Evolutionary conservation across 768 basidiomycete species (phyloP), one percentile per base, ranked within the genome.

Genomic region (Pisolithus marmoratus): DNA sequence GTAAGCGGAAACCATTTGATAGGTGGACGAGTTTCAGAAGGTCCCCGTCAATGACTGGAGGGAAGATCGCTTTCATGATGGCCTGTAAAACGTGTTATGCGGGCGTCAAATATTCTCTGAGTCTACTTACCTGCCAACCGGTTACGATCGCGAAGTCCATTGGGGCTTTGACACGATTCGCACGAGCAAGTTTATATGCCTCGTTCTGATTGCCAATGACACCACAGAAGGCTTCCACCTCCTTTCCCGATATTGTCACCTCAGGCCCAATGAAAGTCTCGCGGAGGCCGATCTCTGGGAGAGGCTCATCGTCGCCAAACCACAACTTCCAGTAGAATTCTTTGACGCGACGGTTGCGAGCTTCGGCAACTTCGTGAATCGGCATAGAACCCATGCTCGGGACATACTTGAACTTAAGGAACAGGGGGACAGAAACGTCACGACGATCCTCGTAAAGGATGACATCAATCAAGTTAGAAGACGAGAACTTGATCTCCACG

Each of bases 41-140:
- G 68, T 99, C 95, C 1, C 95, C 96, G 57, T 98, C 90, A 64
- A 99, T 91, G 11, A 82, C 70, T 12, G 77, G 66, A 6, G 96
- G 96, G 83, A 99, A 99, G 70, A 98, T 95, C 1, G 94, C 84
- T 68, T 90, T 92, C 88, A 98, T 99, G 71, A 99, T 98, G n/a
- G 94, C 90, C 93, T 95, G 58, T 0, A 50, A 54, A 49, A 31
- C n/a, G 58, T 49, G 26, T 59, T 31, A 50, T n/a, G 20, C 23
- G 17, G 8, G 27, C 23, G 14, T 38, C 50, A 44, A 7, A 19
- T 17, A 44, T 1, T 3, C 22, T 36, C 23, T 51, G 26, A 40
- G 26, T 22, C 38, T 48, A 70, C 86, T 54, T 65, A 93, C 94
- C 86, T 95, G 85, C 96, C 96, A 99, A 43, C 95, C 94, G 38